Evolutionary conservation across 768 basidiomycete species (phyloP), one percentile per base, ranked within the genome.

Genomic region (Podaxis sp.): DNA sequence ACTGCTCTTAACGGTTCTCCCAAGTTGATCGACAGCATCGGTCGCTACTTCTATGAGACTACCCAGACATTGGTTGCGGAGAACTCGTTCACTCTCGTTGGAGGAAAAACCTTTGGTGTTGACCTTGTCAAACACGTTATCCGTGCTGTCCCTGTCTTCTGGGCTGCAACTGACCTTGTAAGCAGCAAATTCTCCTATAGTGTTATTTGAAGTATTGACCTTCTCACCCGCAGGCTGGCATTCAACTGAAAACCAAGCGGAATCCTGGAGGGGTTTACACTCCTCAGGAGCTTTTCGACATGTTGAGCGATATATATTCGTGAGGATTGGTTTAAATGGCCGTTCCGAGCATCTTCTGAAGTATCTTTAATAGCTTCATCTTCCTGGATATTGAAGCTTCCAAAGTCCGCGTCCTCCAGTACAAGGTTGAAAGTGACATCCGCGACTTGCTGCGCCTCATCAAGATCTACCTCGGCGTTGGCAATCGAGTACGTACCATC

Each of bases 81-180:
- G 24, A 73, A 82, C 63, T 86, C 89, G 3, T 90, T 77, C 71
- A 68, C 78, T 2, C 70, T 86, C n/a, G 81, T 88, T 13, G 85
- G 83, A n/a, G 75, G 80, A 24, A 80, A 82, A 40, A 76, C 76
- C 4, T 75, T 70, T 27, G 80, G 78, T 43, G 80, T 92, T 17
- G 89, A 94, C 68, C 74, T 94, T 53, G 86, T 89, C 12, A 79
- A 80, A 15, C 84, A 90, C 66, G 89, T 93, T 7, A 68, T 93
- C 63, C 87, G 83, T 69, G 68, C 77, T 38, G 79, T 89, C 1
- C 87, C 93, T 11, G 73, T 91, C 25, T 74, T 83, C 64, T 94
- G 91, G 90, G 85, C 80, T 27, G 86, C 90, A 3, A 73, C 73
- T 22, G 86, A 91, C 51, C 74, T 94, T 37, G 93, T 93, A 64